Evolutionary conservation across 495 filamentous ascomycete genomes (phyloP), one percentile per base, ranked within the genome.

Genomic region (Podospora fimiseda): DNA sequence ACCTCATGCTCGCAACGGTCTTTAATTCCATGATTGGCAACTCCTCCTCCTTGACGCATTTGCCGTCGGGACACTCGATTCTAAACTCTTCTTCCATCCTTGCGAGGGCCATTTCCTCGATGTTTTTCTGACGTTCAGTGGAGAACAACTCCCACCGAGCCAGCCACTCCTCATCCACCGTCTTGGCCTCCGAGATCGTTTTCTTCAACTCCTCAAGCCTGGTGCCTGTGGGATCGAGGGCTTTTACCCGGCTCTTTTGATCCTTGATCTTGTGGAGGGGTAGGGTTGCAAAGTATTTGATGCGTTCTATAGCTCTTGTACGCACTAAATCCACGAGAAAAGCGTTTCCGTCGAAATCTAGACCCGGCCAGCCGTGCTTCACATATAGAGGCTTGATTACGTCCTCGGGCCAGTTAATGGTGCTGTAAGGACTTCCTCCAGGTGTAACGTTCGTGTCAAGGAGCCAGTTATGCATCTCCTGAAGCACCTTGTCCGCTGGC

Each of bases 401-500:
- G 18, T 22, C 42, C 42, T 2, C 14, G 4, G 19, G 19, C 42
- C 42, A 44, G 18, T 56, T 40, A 11, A 6, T 18, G 0, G 23
- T 24, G 9, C 15, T 18, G 13, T 46, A 13, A 14, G 50, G 46
- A 1, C 39, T 39, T n/a, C 38, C 53, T 8, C 52, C 44, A 5
- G 53, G 53, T 2, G 41, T 18, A 20, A 53, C 53, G 15, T 40
- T 19, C 13, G 56, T 39, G 11, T 42, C 49, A 2, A 30, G 23
- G 27, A 55, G 55, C 51, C 56, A 55, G 8, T 20, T 18, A 36
- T 43, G 46, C 21, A 63, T 57, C 37, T 66, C 55, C 33, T 50
- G 37, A 21, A 65, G 33, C 18, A 63, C 60, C n/a, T 53, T 52
- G 5, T 40, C 46, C 7, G 62, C 62, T 0, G 51, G 51, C 8